Base-by-base conservation (phyloP, 2,329 filamentous ascomycete genomes). In the Sporothrix protearum region DNA sequence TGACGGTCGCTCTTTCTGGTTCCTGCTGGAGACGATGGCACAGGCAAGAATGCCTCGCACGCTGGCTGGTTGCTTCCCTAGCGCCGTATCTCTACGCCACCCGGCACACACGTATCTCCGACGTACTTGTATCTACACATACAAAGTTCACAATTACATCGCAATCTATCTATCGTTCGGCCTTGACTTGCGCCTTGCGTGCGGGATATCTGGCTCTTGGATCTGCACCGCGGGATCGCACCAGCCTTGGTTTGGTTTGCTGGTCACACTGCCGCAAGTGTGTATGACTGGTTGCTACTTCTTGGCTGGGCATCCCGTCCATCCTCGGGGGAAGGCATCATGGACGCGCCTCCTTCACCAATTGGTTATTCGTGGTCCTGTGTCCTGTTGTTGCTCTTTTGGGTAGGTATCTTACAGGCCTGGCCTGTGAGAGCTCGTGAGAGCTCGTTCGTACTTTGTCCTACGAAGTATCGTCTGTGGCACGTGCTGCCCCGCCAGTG, bases 401-500 rank as follows among this genome's bases (percentile, higher is more conserved):
- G 53, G 53, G 57, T 22, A 22, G 42, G 57, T 61, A 22, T 33
- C 57, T 61, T 19, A 33, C 57, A 22, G 57, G 33, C 33, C 19
- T 22, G 57, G 33, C 57, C 33, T 61, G 33, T 39, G 57, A 47
- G 61, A 61, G 25, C 22, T n/a, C n/a, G n/a, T n/a, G n/a, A n/a
- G 57, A 33, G 39, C 57, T 61, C 8, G 28, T 30, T 39, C 30
- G 57, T 14, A 30, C 45, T 9, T 67, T 25, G 19, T 30, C n/a
- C 30, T 68, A n/a, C n/a, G n/a, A n/a, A 47, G 61, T 28, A 39
- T 14, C 49, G 33, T 33, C 63, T 67, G 30, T 22, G 53, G 68
- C 68, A 59, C 68, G 63, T 53, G 57, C 55, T 28, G 42, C 36
- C 53, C 68, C 53, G 25, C 68, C 55, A 70, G 61, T 70, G 68